These are phyloP conservation scores for Kluyveromyces aestuarii DNA, from an alignment of 805 yeast species.

Conservation along the genomic window DNA sequence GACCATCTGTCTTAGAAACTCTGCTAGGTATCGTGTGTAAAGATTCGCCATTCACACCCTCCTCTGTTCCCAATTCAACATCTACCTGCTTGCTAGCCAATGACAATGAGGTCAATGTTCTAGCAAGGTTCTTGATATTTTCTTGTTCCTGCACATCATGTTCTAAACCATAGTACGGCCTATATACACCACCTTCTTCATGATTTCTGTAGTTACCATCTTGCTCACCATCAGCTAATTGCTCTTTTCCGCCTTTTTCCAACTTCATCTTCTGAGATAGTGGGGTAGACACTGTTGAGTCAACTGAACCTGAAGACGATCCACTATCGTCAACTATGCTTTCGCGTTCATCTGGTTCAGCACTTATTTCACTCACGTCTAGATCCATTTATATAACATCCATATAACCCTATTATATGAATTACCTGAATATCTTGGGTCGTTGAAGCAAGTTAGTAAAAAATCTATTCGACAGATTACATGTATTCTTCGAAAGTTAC, in stretches of 20 bases:
- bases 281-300: not conserved
- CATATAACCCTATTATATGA: no score
- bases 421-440: no score
- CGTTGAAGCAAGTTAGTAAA: no score
- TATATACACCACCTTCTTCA: not conserved
- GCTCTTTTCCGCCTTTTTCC: not conserved
- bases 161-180: conserved; percentile 3
- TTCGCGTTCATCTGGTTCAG: no score
- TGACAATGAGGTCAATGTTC: conserved; percentile 1
- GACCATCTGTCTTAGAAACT: not conserved
- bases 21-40: not conserved
- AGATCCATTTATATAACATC: no score
- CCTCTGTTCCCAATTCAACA: not conserved
- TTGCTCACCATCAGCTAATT: not conserved
- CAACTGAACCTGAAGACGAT: not conserved
- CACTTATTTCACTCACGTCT: no score
- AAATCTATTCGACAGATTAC: no score
- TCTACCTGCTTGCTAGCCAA: not conserved
- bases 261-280: not conserved
- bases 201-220: not conserved
- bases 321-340: not conserved
- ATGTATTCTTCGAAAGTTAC: no score
- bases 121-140: not conserved
- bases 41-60: not conserved
- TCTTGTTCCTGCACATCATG: conserved; percentile 1